Conservation (phyloP, 768 basidiomycete genomes). For the Mycena indigotica region DNA sequence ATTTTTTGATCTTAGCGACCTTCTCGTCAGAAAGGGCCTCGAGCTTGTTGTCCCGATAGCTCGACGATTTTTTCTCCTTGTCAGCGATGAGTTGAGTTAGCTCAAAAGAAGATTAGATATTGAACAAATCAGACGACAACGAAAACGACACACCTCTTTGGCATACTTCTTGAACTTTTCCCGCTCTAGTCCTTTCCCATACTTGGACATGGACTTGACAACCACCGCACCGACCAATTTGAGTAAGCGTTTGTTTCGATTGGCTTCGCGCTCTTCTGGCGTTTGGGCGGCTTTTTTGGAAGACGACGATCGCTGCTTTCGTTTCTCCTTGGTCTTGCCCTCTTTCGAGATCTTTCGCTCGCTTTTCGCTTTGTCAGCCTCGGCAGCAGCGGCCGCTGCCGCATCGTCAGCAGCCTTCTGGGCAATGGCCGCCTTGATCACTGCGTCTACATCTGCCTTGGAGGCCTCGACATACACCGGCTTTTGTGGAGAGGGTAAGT, state of each 20-base stretch:
- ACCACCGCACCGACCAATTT: conserved; percentile 89
- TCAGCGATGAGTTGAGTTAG: conserved; percentile 85
- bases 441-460: conserved; percentile 2
- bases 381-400: conserved; percentile 29
- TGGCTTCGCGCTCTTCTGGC: conserved; percentile 62
- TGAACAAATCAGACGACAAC: background rate
- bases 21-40: conserved; percentile 87
- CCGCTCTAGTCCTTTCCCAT: conserved; percentile 69
- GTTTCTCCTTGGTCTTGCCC: conserved; percentile 33
- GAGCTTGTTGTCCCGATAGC: conserved; percentile 72
- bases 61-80: conserved; percentile 91
- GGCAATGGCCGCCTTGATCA: conserved; percentile 27
- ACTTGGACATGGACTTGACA: conserved; percentile 91
- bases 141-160: conserved; percentile 68
- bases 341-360: no score
- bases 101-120: conserved; percentile 42
- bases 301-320: conserved; percentile 30
- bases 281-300: conserved; percentile 43
- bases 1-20: conserved; percentile 85
- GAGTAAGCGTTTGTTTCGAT: conserved; percentile 79
- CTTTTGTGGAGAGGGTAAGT: no score
- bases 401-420: conserved; percentile 31
- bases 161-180: conserved; percentile 94
- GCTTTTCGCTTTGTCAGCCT: conserved; percentile 27
- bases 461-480: no score